phyloP scores from a whole-genome alignment of 331 rosid genomes.

The Malus hybrid region DNA sequence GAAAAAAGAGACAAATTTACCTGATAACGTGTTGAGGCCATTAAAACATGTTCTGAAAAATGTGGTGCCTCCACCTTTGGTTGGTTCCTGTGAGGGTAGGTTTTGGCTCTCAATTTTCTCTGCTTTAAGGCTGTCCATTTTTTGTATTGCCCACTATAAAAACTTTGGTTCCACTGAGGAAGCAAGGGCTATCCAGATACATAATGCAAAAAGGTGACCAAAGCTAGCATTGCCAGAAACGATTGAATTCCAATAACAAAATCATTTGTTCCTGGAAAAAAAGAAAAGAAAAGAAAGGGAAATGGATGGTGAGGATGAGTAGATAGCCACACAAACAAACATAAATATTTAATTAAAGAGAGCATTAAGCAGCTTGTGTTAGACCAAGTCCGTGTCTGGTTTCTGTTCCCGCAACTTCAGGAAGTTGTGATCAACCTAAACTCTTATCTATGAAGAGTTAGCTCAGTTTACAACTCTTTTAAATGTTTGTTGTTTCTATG shows the following conservation, averaged over 20 bases:
- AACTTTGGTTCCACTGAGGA: neutral
- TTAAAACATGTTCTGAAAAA: constrained; percentile 62
- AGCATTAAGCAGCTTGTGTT: neutral
- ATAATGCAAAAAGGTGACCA: neutral
- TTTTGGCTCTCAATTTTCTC: constrained; percentile 43
- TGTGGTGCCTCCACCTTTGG: constrained; percentile 28
- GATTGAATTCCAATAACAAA: neutral
- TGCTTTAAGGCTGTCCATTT: neutral
- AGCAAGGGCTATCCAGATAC: neutral
- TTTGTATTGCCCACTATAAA: neutral
- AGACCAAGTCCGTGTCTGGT: no score
- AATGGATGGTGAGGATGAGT: neutral
- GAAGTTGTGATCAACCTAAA: no score
- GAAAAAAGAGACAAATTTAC: constrained; percentile 14
- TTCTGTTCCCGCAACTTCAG: no score
- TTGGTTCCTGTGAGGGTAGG: constrained; percentile 20
- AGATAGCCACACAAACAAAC: neutral
- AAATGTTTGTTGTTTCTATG: no score
- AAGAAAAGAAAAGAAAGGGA: no score
- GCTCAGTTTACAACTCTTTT: no score
- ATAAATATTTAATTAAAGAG: neutral
- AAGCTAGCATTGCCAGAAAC: no score
- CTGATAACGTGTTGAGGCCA: constrained; percentile 68
- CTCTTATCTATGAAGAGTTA: no score
- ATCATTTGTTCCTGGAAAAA: neutral